Percentiles rank a stretch among this genome's conserved stretches.
These are phyloP conservation scores for Didymella segeticola DNA, from an alignment of 2,329 filamentous ascomycete genomes.

Conservation along the genomic window DNA sequence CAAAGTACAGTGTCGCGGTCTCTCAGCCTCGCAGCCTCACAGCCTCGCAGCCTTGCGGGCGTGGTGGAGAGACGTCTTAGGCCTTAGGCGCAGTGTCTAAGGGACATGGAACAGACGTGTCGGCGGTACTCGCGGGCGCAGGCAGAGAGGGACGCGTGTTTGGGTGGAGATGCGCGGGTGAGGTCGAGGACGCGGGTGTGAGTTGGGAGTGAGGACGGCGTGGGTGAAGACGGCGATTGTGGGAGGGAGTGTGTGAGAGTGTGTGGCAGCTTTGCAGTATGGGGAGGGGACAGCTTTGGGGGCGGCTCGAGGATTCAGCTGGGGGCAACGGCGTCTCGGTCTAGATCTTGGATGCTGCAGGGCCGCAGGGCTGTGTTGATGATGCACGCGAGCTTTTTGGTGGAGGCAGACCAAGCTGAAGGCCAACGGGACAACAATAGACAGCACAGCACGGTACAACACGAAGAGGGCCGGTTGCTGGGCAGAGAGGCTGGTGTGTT, in stretches of 20 bases:
- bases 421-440: not conserved
- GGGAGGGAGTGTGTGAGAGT: not conserved
- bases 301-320: slow-evolving; percentile 3
- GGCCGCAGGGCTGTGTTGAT: not conserved
- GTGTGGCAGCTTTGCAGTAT: not conserved
- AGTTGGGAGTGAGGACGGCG: not conserved
- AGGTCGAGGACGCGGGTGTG: not conserved
- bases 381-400: not conserved
- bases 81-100: slow-evolving; percentile 3
- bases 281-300: slow-evolving; percentile 17
- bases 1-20: no score
- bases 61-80: slow-evolving; percentile 7
- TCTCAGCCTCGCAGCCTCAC: no score
- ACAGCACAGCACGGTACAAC: no score
- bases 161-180: no score
- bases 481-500: no score
- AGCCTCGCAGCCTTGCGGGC: slow-evolving; percentile 8
- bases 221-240: not conserved
- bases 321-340: not conserved
- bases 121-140: slow-evolving; percentile 16
- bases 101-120: slow-evolving; percentile 22
- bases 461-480: no score
- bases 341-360: not conserved
- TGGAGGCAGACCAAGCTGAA: no score
- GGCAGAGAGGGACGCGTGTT: slow-evolving; percentile 16